phyloP scores from a whole-genome alignment of 1,284 basidiomycete genomes.

The Dichomitus squalens region DNA sequence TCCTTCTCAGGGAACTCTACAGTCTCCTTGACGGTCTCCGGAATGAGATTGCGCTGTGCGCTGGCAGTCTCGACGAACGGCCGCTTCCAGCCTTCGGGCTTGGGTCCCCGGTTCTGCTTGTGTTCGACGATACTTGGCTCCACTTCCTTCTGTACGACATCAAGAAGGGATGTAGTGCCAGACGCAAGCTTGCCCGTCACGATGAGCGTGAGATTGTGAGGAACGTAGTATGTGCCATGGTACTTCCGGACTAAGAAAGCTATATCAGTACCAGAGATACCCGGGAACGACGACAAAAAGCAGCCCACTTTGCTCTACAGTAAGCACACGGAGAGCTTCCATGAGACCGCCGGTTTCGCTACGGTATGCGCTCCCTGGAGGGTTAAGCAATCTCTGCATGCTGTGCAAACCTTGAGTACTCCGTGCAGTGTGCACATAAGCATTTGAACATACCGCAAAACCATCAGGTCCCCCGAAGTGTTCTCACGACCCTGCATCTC shows the following conservation, averaged over 20 bases:
- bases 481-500: slow-evolving; percentile 99
- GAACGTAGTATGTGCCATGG: slow-evolving; percentile 90
- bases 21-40: slow-evolving; percentile 56
- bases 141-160: slow-evolving; percentile 79
- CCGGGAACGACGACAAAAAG: slow-evolving; percentile 4
- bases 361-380: slow-evolving; percentile 84
- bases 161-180: slow-evolving; percentile 69
- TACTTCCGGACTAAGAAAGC: slow-evolving; percentile 79
- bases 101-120: slow-evolving; percentile 65
- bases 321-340: slow-evolving; percentile 86
- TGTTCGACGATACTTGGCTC: slow-evolving; percentile 82
- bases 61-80: slow-evolving; percentile 93
- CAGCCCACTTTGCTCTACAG: slow-evolving; percentile 83
- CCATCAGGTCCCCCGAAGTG: slow-evolving; percentile 89
- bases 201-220: slow-evolving; percentile 90
- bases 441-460: slow-evolving; percentile 59
- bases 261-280: neutral
- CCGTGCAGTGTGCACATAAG: slow-evolving; percentile 13
- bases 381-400: slow-evolving; percentile 81
- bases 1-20: slow-evolving; percentile 99
- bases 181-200: slow-evolving; percentile 79
- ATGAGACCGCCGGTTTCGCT: slow-evolving; percentile 98
- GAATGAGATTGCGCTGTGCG: slow-evolving; percentile 60
- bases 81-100: slow-evolving; percentile 85
- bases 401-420: slow-evolving; percentile 42